These are phyloP conservation scores for Alnus rubra DNA, from an alignment of 306 rosid species.

Conservation along the genomic window DNA sequence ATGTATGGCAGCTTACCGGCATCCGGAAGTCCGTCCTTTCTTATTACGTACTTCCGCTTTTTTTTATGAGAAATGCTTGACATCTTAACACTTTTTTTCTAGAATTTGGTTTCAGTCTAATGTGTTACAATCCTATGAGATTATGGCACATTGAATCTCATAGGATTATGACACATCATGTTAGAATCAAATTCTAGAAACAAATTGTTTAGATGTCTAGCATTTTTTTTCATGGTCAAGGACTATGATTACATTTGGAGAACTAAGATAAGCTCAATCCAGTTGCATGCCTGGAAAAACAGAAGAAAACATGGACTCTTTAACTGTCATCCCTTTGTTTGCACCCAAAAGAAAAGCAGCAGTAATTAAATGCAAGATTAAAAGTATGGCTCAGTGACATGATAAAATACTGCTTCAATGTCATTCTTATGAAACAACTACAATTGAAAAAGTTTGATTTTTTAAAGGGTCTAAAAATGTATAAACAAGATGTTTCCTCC, in stretches of 20 bases:
- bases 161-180: too few species aligned
- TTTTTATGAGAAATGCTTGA: conserved; percentile 22
- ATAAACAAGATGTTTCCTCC: too few species aligned
- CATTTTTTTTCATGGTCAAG: conserved; percentile 56
- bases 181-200: too few species aligned
- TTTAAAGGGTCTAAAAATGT: too few species aligned
- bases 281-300: conserved; percentile 42
- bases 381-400: background rate
- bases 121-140: too few species aligned
- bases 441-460: too few species aligned
- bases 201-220: too few species aligned
- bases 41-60: conserved; percentile 70
- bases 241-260: conserved; percentile 74
- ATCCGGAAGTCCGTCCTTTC: conserved; percentile 96
- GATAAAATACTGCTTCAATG: too few species aligned
- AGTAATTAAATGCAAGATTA: background rate
- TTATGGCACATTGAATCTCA: too few species aligned
- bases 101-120: too few species aligned
- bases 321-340: conserved; percentile 6
- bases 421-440: too few species aligned
- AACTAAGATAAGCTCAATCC: conserved; percentile 84
- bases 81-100: too few species aligned
- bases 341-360: background rate
- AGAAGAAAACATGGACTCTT: conserved; percentile 4
- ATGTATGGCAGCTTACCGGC: conserved; percentile 58